Conservation (phyloP, 2,329 filamentous ascomycete genomes). For the Colletotrichum shisoi region DNA sequence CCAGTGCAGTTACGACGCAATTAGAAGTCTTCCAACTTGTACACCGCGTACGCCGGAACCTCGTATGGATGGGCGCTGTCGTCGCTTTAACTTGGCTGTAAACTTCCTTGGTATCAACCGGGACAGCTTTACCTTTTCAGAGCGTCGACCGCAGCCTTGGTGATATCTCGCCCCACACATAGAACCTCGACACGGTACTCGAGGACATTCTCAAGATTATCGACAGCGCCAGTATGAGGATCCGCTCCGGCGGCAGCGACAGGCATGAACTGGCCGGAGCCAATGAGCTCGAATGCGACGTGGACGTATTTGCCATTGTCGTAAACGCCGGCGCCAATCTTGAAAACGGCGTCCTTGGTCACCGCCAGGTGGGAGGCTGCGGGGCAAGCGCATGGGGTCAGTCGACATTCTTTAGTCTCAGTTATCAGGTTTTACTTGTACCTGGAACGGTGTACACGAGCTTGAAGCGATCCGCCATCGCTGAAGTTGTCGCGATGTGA, state of each 20-base stretch:
- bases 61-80: slow-evolving; percentile 44
- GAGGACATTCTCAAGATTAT: slow-evolving; percentile 55
- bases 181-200: slow-evolving; percentile 59
- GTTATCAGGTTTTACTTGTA: neutral
- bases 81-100: neutral
- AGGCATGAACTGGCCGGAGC: slow-evolving; percentile 58
- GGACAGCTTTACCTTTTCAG: slow-evolving; percentile 54
- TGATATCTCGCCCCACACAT: slow-evolving; percentile 54
- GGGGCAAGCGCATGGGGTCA: neutral
- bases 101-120: neutral
- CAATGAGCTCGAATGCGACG: slow-evolving; percentile 46
- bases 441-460: slow-evolving; percentile 37
- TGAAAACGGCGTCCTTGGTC: slow-evolving; percentile 43
- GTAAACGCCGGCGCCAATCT: slow-evolving; percentile 42
- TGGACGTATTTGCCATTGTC: slow-evolving; percentile 44
- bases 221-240: slow-evolving; percentile 56
- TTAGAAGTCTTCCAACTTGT: slow-evolving; percentile 44
- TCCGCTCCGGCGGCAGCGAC: slow-evolving; percentile 51
- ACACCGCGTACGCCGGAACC: slow-evolving; percentile 44
- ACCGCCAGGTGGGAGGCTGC: slow-evolving; percentile 38
- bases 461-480: slow-evolving; percentile 40
- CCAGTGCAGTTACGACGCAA: neutral
- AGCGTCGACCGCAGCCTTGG: slow-evolving; percentile 55
- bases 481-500: neutral
- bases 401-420: neutral